Conservation (phyloP, 257 asterid species). For the Solanum tarijense region DNA sequence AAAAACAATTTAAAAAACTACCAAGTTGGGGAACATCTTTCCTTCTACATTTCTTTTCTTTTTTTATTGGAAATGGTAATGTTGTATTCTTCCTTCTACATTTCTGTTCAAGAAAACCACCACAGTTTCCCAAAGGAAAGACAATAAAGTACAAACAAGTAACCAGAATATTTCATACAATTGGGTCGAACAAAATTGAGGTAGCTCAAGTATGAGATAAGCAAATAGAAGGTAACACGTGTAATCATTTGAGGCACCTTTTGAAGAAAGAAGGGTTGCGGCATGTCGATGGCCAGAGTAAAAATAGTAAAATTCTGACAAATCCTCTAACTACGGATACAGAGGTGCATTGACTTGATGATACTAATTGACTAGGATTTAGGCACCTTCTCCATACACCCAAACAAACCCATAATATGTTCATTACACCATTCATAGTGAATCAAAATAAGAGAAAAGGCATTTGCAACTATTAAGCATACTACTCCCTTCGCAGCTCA, state of each 20-base stretch:
- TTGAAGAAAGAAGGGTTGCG: neutral
- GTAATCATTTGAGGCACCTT: neutral
- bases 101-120: neutral
- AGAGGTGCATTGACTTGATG: neutral
- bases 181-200: neutral
- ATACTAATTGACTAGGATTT: neutral
- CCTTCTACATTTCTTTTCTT: neutral
- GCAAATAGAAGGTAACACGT: neutral
- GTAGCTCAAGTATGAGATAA: neutral
- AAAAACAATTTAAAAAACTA: neutral
- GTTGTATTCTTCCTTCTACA: neutral
- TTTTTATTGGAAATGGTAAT: neutral
- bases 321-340: neutral
- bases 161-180: neutral
- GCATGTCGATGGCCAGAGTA: neutral
- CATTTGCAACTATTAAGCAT: neutral
- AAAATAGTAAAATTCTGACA: neutral
- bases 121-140: neutral
- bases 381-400: neutral
- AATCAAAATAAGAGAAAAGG: neutral
- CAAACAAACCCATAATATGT: neutral
- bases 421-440: neutral
- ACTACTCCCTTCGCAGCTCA: neutral
- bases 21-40: neutral
- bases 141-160: neutral